Evolutionary conservation across 192 early-diverging fungal species (phyloP), one percentile per base, ranked within the genome.

Genomic region (Podila minutissima): DNA sequence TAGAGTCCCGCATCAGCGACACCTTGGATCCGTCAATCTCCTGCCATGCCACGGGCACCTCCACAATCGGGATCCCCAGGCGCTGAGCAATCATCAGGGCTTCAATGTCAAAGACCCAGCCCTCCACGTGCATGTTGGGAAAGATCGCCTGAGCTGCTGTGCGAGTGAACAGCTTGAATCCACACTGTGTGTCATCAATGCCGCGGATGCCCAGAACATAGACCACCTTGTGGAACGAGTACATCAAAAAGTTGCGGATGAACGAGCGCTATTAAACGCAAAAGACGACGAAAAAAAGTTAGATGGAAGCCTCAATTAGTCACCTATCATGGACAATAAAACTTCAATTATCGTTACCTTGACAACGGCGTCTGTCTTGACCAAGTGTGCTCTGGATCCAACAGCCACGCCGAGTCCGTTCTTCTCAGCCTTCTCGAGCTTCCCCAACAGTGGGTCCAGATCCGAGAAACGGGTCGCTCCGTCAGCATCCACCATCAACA

Each of bases 21-120:
- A 99, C 93, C 75, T 99, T 99, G 74, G 90, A 94, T 17, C 97
- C 97, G 66, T 95, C 96, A 37, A 99, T 92, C 78, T 99, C 97
- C 75, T 98, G 95, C 97, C 97, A 99, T 24, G 88, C 94, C 15
- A 99, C 95, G 7, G 93, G 92, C 9, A 98, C 95, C 76, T 99
- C 97, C 7, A 83, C 86, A 33, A 99, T 90, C 4, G 93, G 94
- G 26, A 97, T 94, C 2, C 83, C 59, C 29, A 90, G 84, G 55
- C 87, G 84, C 33, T 89, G 77, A 2, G 95, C 96, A 63, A 98
- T 87, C 75, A 99, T 86, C 50, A 99, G 83, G 60, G 97, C 84
- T 83, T 99, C 97, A 64, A 99, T 95, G 81, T 99, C 97, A 86
- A 99, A 99, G 79, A 99, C 97, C 93, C 96, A 99, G 28, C 97